These are phyloP conservation scores for Immersiporthe knoxdaviesiana DNA, from an alignment of 2,329 filamentous ascomycete genomes.

Conservation along the genomic window DNA sequence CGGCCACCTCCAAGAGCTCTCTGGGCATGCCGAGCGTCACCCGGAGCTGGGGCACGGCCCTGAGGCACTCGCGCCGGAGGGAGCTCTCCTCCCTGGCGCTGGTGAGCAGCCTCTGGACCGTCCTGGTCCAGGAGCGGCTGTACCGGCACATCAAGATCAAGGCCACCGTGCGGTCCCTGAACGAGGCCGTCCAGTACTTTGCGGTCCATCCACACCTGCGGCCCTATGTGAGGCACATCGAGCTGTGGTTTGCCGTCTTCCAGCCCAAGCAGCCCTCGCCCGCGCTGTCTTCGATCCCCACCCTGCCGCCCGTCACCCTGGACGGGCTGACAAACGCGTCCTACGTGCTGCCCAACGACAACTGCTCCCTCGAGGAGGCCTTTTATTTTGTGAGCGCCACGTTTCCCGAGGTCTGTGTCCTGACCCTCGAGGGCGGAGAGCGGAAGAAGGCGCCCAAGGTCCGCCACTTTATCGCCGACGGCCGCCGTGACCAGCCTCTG, in stretches of 20 bases:
- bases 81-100: constrained; percentile 69
- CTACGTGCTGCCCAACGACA: constrained; percentile 64
- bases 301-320: constrained; percentile 56
- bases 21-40: constrained; percentile 57
- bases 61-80: constrained; percentile 68
- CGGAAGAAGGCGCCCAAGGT: constrained; percentile 75
- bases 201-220: constrained; percentile 60
- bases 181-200: constrained; percentile 65
- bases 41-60: constrained; percentile 65
- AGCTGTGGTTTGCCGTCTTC: constrained; percentile 79
- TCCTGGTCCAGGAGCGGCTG: constrained; percentile 70
- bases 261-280: constrained; percentile 56
- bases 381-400: constrained; percentile 64
- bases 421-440: constrained; percentile 78
- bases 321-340: constrained; percentile 60
- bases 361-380: constrained; percentile 71
- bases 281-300: constrained; percentile 47
- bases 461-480: constrained; percentile 50
- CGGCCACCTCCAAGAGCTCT: constrained; percentile 60
- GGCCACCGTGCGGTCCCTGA: constrained; percentile 66
- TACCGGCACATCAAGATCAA: constrained; percentile 79
- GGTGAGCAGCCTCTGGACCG: constrained; percentile 65
- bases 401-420: constrained; percentile 64
- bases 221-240: constrained; percentile 70
- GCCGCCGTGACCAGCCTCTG: constrained; percentile 14